Percentiles rank a stretch among this genome's conserved stretches.
phyloP scores from a whole-genome alignment of 2,329 filamentous ascomycete species.

The Talaromyces sp. region DNA sequence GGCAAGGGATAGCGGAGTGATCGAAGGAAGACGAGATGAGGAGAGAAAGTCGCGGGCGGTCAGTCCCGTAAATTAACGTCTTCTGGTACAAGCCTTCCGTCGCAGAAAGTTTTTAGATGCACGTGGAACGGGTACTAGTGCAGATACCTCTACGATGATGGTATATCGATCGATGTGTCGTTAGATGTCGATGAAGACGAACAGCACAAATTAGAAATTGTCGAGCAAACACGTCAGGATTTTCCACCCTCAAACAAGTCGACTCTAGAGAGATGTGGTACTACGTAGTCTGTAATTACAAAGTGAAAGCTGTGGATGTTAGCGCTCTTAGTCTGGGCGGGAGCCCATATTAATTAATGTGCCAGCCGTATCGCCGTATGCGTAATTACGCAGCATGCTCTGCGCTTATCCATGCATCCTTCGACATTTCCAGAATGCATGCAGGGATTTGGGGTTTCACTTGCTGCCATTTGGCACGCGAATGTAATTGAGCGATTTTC shows the following conservation, averaged over 20 bases:
- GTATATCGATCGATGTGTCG: too few relatives aligned
- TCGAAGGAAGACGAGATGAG: constrained; percentile 1
- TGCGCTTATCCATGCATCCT: neutral
- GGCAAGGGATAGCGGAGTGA: constrained; percentile 14
- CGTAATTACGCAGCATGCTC: constrained; percentile 2
- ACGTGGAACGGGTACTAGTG: constrained; percentile 6
- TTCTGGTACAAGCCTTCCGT: neutral
- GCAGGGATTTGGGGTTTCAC: neutral
- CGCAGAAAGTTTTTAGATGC: neutral
- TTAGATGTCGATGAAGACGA: too few relatives aligned
- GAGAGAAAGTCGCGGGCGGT: neutral
- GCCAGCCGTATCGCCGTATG: neutral
- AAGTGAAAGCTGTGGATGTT: constrained; percentile 2
- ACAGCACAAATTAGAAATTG: neutral
- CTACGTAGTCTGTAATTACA: neutral
- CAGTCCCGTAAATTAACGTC: neutral
- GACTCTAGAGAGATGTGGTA: neutral
- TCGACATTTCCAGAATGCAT: neutral
- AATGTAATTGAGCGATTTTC: neutral
- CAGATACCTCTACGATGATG: neutral
- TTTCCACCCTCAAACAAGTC: neutral
- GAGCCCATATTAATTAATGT: constrained; percentile 1
- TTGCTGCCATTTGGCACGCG: neutral
- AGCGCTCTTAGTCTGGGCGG: neutral
- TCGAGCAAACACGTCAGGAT: neutral